Evolutionary conservation across 2,329 filamentous ascomycete genomes (phyloP).

Genomic region (Colletotrichum sp.): DNA sequence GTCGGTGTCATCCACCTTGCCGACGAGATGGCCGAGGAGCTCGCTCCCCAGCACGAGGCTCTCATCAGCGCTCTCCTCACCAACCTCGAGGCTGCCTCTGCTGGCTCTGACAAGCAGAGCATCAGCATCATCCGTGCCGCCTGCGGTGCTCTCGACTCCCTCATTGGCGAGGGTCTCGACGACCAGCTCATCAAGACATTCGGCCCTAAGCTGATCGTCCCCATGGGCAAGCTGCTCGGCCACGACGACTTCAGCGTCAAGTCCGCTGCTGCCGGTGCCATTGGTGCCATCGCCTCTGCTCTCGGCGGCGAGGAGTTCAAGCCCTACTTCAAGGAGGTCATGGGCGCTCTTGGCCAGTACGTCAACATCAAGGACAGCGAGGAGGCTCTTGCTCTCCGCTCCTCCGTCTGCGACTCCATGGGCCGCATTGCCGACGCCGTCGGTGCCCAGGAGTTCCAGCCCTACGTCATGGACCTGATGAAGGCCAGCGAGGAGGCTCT

Average conservation of each 20-base stretch:
- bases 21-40: slow-evolving; percentile 91
- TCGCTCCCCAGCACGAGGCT: slow-evolving; percentile 82
- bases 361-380: slow-evolving; percentile 87
- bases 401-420: slow-evolving; percentile 89
- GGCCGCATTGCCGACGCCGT: slow-evolving; percentile 92
- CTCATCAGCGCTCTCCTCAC: slow-evolving; percentile 85
- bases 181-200: slow-evolving; percentile 82
- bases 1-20: slow-evolving; percentile 89
- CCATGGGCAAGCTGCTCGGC: slow-evolving; percentile 82
- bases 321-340: slow-evolving; percentile 90
- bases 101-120: slow-evolving; percentile 74
- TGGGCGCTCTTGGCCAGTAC: slow-evolving; percentile 86
- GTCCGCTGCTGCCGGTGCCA: slow-evolving; percentile 84
- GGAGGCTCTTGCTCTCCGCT: slow-evolving; percentile 88
- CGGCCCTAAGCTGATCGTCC: slow-evolving; percentile 80
- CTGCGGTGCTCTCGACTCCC: slow-evolving; percentile 88
- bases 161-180: slow-evolving; percentile 87
- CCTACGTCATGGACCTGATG: slow-evolving; percentile 91
- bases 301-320: slow-evolving; percentile 83
- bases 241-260: slow-evolving; percentile 91
- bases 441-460: slow-evolving; percentile 84
- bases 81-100: slow-evolving; percentile 84
- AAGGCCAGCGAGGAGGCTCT: slow-evolving; percentile 90
- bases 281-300: slow-evolving; percentile 88
- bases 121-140: slow-evolving; percentile 87